Conservation (phyloP, 306 rosid genomes). For the Cicer judaicum region DNA sequence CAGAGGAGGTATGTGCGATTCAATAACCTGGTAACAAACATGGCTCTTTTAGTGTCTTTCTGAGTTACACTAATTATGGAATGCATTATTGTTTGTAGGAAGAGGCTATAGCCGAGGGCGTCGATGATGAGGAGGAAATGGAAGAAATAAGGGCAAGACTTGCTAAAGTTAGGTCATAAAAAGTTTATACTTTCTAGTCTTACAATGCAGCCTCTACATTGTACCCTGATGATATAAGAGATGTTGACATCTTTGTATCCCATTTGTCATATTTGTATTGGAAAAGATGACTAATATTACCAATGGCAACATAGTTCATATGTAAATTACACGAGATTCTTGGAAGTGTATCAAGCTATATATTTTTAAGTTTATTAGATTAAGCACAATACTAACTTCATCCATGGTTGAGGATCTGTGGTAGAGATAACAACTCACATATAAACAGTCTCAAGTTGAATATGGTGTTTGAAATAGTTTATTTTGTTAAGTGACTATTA, state of each 20-base stretch:
- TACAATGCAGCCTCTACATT: slow-evolving; percentile 30
- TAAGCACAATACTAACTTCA: background rate
- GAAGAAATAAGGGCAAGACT: slow-evolving; percentile 80
- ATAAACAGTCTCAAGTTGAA: background rate
- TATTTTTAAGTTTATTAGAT: background rate
- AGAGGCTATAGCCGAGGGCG: slow-evolving; percentile 71
- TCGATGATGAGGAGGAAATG: slow-evolving; percentile 76
- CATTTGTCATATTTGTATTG: slow-evolving; percentile 26
- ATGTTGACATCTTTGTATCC: slow-evolving; percentile 38
- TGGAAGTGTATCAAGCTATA: slow-evolving; percentile 8
- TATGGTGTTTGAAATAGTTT: background rate
- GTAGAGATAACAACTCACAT: background rate
- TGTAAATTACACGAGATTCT: slow-evolving; percentile 45
- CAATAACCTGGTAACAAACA: slow-evolving; percentile 9
- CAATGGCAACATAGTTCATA: no score
- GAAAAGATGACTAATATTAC: background rate
- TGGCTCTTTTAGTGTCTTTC: background rate
- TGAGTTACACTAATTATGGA: slow-evolving; percentile 33
- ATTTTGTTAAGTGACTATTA: no score
- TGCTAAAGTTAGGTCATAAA: slow-evolving; percentile 74
- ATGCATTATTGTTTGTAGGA: slow-evolving; percentile 49
- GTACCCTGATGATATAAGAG: slow-evolving; percentile 30
- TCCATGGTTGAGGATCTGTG: slow-evolving; percentile 12
- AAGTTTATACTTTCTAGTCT: slow-evolving; percentile 11
- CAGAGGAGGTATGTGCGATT: slow-evolving; percentile 59